Percentiles rank a stretch among this genome's conserved stretches.
Conservation (phyloP, 1,139 yeast species). For the Candida glucosophila region DNA sequence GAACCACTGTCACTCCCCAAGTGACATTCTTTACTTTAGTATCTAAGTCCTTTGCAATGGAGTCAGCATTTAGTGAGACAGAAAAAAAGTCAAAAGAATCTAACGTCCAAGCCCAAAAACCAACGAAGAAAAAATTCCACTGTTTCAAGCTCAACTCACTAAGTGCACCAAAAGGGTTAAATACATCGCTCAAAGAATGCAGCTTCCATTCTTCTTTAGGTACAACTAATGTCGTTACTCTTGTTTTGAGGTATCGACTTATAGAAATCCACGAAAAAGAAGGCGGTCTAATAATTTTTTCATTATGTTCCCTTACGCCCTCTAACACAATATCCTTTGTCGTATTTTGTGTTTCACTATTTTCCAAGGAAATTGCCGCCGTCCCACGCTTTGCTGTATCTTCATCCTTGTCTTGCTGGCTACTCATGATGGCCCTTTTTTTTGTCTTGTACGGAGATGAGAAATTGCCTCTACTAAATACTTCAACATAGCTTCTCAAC, state of each 20-base stretch:
- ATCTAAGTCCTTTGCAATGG: constrained; percentile 21
- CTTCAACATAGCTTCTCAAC: too few species aligned
- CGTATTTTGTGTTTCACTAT: too few species aligned
- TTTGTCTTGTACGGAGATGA: too few species aligned
- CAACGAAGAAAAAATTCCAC: constrained; percentile 29
- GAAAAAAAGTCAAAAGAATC: constrained; percentile 36
- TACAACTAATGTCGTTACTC: constrained; percentile 4
- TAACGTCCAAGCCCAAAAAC: constrained; percentile 35
- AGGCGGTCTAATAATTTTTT: neutral
- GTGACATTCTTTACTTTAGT: constrained; percentile 21
- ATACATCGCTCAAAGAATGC: constrained; percentile 1
- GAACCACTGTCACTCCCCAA: constrained; percentile 38
- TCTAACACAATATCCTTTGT: too few species aligned
- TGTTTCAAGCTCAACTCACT: constrained; percentile 19
- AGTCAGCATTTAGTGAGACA: constrained; percentile 25
- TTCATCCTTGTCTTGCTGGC: too few species aligned
- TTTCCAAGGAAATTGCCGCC: too few species aligned
- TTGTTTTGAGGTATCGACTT: constrained; percentile 1
- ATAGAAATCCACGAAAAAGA: neutral
- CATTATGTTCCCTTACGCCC: constrained; percentile 1
- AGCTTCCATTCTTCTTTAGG: constrained; percentile 2
- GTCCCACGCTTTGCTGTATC: too few species aligned
- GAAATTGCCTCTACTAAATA: too few species aligned
- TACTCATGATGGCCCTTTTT: too few species aligned
- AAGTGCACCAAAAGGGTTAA: constrained; percentile 12